phyloP scores from a whole-genome alignment of 192 early-diverging fungal species.

The Chytriomyces hyalinus region DNA sequence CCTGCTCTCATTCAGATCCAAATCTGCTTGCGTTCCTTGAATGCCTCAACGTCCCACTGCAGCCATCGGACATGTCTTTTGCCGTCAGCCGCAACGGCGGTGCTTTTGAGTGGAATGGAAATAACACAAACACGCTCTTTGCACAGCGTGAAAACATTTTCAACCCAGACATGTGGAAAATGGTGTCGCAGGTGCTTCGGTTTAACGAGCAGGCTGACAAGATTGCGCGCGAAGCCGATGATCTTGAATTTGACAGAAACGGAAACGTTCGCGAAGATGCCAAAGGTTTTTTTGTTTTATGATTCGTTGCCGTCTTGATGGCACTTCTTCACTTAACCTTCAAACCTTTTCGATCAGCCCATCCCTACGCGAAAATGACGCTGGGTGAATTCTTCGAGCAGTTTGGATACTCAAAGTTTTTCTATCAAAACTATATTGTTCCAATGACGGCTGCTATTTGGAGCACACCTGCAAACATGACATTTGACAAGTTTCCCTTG shows the following conservation, averaged over 20 bases:
- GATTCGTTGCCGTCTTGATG: not conserved
- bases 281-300: constrained; percentile 26
- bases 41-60: constrained; percentile 48
- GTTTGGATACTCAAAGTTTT: constrained; percentile 59
- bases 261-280: constrained; percentile 17
- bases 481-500: constrained; percentile 62
- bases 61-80: constrained; percentile 63
- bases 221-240: constrained; percentile 56
- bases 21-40: constrained; percentile 61
- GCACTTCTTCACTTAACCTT: constrained; percentile 7
- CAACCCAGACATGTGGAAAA: constrained; percentile 52
- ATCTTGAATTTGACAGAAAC: constrained; percentile 37
- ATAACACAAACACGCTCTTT: constrained; percentile 60
- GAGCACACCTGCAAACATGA: constrained; percentile 65
- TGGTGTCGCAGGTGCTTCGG: constrained; percentile 58
- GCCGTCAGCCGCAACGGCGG: constrained; percentile 65
- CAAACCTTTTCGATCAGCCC: constrained; percentile 25
- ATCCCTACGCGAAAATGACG: constrained; percentile 49
- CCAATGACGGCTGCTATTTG: constrained; percentile 74
- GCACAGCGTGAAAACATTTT: constrained; percentile 58
- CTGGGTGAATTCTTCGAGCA: constrained; percentile 60
- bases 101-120: constrained; percentile 69
- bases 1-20: constrained; percentile 43
- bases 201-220: constrained; percentile 61
- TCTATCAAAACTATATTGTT: constrained; percentile 68